A percentile compares a stretch with the other conserved stretches of the same genome.
Conservation (phyloP, 768 basidiomycete species). For the Glaciozyma antarctica region DNA sequence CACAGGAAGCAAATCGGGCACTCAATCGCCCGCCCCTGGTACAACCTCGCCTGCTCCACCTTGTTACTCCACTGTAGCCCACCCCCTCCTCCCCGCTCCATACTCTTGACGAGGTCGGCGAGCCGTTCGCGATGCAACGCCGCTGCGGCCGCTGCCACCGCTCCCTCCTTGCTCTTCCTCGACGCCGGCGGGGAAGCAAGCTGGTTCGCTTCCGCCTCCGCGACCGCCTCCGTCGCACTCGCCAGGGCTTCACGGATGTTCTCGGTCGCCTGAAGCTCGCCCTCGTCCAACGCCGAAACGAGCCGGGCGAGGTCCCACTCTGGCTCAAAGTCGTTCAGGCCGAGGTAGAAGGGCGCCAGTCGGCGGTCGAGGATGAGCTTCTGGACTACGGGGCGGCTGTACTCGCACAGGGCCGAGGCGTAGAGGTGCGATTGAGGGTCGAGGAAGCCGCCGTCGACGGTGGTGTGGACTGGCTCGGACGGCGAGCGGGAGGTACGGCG, state of each 20-base stretch:
- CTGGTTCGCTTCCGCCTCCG: slow-evolving; percentile 24
- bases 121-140: slow-evolving; percentile 24
- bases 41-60: slow-evolving; percentile 26
- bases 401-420: slow-evolving; percentile 17
- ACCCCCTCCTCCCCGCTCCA: slow-evolving; percentile 36
- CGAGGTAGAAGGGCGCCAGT: slow-evolving; percentile 91
- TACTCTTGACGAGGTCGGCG: slow-evolving; percentile 35
- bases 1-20: slow-evolving; percentile 98
- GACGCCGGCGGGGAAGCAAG: slow-evolving; percentile 10
- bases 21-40: slow-evolving; percentile 61
- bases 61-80: slow-evolving; percentile 26
- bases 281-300: slow-evolving; percentile 64
- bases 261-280: slow-evolving; percentile 23
- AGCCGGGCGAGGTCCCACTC: slow-evolving; percentile 76
- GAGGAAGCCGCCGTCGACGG: slow-evolving; percentile 19
- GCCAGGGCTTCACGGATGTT: slow-evolving; percentile 25
- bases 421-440: slow-evolving; percentile 24
- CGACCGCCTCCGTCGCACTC: slow-evolving; percentile 20
- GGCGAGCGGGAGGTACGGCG: neutral
- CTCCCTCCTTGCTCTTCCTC: slow-evolving; percentile 29
- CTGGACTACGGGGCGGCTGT: slow-evolving; percentile 47
- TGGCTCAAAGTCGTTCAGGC: slow-evolving; percentile 83
- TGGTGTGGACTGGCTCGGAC: neutral
- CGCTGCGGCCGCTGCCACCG: neutral
- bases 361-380: slow-evolving; percentile 78